A percentile compares a stretch with the other conserved stretches of the same genome.
Conservation (phyloP, 139 green algal genomes). For the Chlorella ohadii region DNA sequence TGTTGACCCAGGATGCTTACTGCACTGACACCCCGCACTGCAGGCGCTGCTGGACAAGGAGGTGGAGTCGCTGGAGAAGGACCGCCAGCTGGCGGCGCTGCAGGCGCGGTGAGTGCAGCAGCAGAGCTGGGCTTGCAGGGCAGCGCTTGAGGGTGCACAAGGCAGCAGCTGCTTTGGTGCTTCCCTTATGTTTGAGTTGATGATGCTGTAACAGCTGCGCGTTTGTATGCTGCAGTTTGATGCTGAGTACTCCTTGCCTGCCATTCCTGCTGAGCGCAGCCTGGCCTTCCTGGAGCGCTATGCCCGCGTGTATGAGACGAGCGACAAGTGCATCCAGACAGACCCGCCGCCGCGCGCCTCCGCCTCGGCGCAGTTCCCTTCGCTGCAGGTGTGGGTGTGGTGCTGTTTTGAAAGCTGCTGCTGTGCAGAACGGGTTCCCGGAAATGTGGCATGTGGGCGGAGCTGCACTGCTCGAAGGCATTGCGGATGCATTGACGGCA, state of each 20-base stretch:
- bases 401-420: neutral
- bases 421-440: too few relatives aligned
- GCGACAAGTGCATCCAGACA: slow-evolving; percentile 27
- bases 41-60: slow-evolving; percentile 34
- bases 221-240: neutral
- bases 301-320: slow-evolving; percentile 12
- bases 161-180: too few relatives aligned
- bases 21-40: neutral
- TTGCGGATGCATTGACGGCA: too few relatives aligned
- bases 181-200: too few relatives aligned
- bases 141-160: too few relatives aligned
- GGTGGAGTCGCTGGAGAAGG: slow-evolving; percentile 21
- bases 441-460: too few relatives aligned
- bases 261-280: neutral
- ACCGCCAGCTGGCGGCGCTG: slow-evolving; percentile 3
- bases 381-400: neutral
- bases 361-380: slow-evolving; percentile 22
- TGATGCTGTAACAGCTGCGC: too few relatives aligned
- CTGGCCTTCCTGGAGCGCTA: slow-evolving; percentile 29
- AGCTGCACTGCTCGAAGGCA: too few relatives aligned
- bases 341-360: neutral
- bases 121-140: too few relatives aligned
- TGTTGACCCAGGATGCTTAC: too few relatives aligned
- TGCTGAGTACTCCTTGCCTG: neutral
- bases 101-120: neutral